phyloP scores from a whole-genome alignment of 2,329 filamentous ascomycete genomes.

The Byssochlamys sp. region DNA sequence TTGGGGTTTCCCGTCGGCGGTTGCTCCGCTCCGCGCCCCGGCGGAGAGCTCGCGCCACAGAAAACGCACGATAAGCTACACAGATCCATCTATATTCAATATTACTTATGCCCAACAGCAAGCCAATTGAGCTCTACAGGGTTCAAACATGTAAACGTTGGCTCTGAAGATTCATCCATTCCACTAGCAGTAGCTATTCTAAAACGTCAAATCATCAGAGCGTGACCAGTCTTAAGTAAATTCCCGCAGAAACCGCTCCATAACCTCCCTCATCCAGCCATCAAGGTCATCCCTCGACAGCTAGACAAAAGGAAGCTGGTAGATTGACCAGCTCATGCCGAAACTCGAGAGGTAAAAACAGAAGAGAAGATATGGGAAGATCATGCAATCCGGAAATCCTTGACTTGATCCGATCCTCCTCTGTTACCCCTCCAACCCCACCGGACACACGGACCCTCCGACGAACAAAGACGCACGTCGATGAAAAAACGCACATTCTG shows the following conservation, averaged over 20 bases:
- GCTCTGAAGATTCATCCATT: constrained; percentile 10
- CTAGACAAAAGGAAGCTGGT: neutral
- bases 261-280: constrained; percentile 6
- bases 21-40: neutral
- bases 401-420: neutral
- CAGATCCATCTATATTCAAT: neutral
- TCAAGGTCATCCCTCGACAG: neutral
- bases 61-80: neutral
- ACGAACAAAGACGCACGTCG: constrained; percentile 9
- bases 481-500: neutral
- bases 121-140: neutral
- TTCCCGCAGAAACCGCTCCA: constrained; percentile 29
- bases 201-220: constrained; percentile 8
- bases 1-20: neutral
- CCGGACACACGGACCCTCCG: constrained; percentile 26
- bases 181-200: constrained; percentile 12
- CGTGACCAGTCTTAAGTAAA: constrained; percentile 16
- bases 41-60: neutral
- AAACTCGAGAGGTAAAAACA: constrained; percentile 12
- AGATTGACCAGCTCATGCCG: constrained; percentile 29
- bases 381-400: neutral
- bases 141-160: neutral
- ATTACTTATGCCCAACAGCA: neutral
- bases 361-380: constrained; percentile 6
- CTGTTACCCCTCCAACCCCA: constrained; percentile 23